These are phyloP conservation scores for Moringa oleifera DNA, from an alignment of 345 rosid genomes.

Conservation along the genomic window DNA sequence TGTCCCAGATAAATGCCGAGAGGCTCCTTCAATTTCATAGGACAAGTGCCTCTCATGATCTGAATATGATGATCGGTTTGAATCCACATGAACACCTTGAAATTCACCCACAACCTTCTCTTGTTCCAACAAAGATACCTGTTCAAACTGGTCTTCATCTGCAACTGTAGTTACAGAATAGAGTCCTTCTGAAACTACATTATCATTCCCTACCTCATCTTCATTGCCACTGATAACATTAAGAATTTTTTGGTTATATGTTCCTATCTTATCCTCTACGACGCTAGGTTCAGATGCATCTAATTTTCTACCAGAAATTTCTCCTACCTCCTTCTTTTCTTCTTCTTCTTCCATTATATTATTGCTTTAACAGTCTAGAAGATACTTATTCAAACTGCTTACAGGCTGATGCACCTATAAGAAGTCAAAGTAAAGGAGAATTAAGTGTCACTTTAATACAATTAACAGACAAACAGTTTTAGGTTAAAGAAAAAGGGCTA, in stretches of 20 bases:
- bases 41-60: conserved; percentile 36
- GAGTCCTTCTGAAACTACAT: conserved; percentile 22
- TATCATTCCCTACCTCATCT: conserved; percentile 19
- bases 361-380: conserved; percentile 21
- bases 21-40: conserved; percentile 30
- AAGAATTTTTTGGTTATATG: conserved; percentile 29
- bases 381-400: conserved; percentile 26
- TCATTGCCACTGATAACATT: conserved; percentile 21
- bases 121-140: conserved; percentile 71
- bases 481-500: background rate
- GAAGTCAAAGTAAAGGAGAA: conserved; percentile 6
- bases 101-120: conserved; percentile 32
- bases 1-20: conserved; percentile 24
- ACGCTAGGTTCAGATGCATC: conserved; percentile 22
- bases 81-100: conserved; percentile 24
- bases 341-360: conserved; percentile 71
- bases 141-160: conserved; percentile 79
- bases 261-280: conserved; percentile 33
- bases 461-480: background rate
- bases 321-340: conserved; percentile 44
- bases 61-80: conserved; percentile 34
- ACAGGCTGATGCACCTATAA: conserved; percentile 27
- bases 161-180: conserved; percentile 28
- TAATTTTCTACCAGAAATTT: conserved; percentile 23
- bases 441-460: background rate